phyloP scores from a whole-genome alignment of 257 asterid species.

The Solanum pinnatisectum region DNA sequence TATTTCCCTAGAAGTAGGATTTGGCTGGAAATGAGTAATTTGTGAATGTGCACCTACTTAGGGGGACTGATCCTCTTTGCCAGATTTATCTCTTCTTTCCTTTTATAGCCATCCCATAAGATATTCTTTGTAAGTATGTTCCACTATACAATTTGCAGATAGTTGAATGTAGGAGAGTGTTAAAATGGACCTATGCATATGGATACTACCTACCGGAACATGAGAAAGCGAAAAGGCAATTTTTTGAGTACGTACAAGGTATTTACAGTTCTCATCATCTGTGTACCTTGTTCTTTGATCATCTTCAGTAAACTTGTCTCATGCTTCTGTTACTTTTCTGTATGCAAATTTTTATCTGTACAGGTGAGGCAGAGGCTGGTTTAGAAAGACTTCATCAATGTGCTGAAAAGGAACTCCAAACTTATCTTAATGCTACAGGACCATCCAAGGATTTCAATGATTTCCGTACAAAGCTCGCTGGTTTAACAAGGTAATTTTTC shows the following conservation, averaged over 20 bases:
- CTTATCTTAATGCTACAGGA: slow-evolving; percentile 44
- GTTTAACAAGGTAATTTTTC: slow-evolving; percentile 69
- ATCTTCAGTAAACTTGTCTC: not conserved
- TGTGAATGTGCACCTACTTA: not conserved
- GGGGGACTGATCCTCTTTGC: not conserved
- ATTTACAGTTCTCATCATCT: slow-evolving; percentile 1
- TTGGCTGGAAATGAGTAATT: not conserved
- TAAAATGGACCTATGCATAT: slow-evolving; percentile 97
- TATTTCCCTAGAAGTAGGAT: not conserved
- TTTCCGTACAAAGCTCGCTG: slow-evolving; percentile 94
- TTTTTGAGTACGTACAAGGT: slow-evolving; percentile 98
- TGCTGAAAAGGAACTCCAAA: slow-evolving; percentile 86
- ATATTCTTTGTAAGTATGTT: not conserved
- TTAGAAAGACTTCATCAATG: slow-evolving; percentile 98
- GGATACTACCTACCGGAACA: slow-evolving; percentile 80
- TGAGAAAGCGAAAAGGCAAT: slow-evolving; percentile 62
- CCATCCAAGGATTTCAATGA: slow-evolving; percentile 76
- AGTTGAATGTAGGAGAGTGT: slow-evolving; percentile 93
- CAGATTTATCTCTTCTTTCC: not conserved
- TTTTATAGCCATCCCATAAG: not conserved
- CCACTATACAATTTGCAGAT: slow-evolving; percentile 47
- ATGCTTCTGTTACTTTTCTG: not conserved
- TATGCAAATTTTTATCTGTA: not conserved
- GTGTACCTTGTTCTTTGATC: not conserved
- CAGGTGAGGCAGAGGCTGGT: slow-evolving; percentile 99